A percentile compares a stretch with the other conserved stretches of the same genome.
These are phyloP conservation scores for Kalanchoe fedtschenkoi DNA, from an alignment of 164 flowering plant species.

Conservation along the genomic window DNA sequence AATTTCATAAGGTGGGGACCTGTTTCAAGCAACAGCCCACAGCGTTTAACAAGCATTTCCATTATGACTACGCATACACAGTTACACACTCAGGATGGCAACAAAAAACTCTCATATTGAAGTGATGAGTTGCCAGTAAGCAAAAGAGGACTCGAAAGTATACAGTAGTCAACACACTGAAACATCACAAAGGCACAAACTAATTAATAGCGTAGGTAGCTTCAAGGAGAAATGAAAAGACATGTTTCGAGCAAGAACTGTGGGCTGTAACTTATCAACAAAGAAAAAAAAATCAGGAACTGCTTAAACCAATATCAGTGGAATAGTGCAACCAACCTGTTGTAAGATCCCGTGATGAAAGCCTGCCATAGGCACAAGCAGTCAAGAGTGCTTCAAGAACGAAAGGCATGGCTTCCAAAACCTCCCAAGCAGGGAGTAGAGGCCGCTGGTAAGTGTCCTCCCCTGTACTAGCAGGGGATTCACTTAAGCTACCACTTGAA, in stretches of 20 bases:
- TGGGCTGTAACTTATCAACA: neutral
- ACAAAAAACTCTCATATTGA: neutral
- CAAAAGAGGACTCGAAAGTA: neutral
- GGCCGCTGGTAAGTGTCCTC: conserved; percentile 54
- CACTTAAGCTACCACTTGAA: conserved; percentile 43
- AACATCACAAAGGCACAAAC: neutral
- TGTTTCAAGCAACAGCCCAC: no score
- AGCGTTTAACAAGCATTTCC: neutral
- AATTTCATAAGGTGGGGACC: no score
- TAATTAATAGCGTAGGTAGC: neutral
- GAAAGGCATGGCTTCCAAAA: conserved; percentile 77
- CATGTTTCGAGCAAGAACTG: neutral
- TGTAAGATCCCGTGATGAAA: conserved; percentile 76
- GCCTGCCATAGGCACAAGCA: conserved; percentile 78
- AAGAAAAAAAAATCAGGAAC: neutral
- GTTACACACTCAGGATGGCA: neutral
- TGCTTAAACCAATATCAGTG: no score
- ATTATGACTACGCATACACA: neutral
- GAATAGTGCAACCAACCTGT: conserved; percentile 46
- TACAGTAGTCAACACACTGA: no score
- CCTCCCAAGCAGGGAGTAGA: conserved; percentile 82
- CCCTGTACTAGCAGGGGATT: conserved; percentile 35
- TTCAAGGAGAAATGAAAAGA: neutral
- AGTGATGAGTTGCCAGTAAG: neutral
- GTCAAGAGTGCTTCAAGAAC: conserved; percentile 78